Evolutionary conservation across 371 early-diverging fungal genomes (phyloP), one percentile per base, ranked within the genome.

Genomic region (Zychaea mexicana): DNA sequence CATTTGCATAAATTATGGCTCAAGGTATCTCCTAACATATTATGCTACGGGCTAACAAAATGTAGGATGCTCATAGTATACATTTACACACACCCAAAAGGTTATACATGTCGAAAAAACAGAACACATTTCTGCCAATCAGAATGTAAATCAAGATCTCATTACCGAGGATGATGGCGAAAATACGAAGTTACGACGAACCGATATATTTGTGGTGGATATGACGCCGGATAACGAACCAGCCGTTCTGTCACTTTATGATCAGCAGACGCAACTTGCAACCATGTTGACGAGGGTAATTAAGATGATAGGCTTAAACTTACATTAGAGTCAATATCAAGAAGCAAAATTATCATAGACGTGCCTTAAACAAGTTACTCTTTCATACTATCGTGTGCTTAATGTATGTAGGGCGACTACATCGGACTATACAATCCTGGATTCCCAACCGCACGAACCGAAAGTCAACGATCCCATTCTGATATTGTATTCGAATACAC

Each of bases 321-420:
- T n/a, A n/a, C n/a, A n/a, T n/a, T n/a, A n/a, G n/a, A n/a, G n/a
- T n/a, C n/a, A n/a, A n/a, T n/a, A n/a, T n/a, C n/a, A n/a, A n/a
- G n/a, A n/a, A n/a, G n/a, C n/a, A n/a, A n/a, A n/a, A n/a, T n/a
- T n/a, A n/a, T n/a, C n/a, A n/a, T n/a, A n/a, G n/a, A n/a, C n/a
- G n/a, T n/a, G n/a, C n/a, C n/a, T n/a, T n/a, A n/a, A n/a, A n/a
- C n/a, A n/a, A n/a, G n/a, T n/a, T n/a, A n/a, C n/a, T n/a, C n/a
- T n/a, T n/a, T n/a, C n/a, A n/a, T n/a, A n/a, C n/a, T n/a, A n/a
- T n/a, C n/a, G n/a, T n/a, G n/a, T n/a, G n/a, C n/a, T n/a, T n/a
- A n/a, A n/a, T n/a, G n/a, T n/a, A 15, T 15, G n/a, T 19, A 68
- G 68, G 71, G 77, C 45, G 81, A 80, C 42, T 80, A 77, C 52